Percentiles rank a stretch among this genome's conserved stretches.
phyloP scores from a whole-genome alignment of 108 stramenopile species.

The Chaetoceros muelleri region DNA sequence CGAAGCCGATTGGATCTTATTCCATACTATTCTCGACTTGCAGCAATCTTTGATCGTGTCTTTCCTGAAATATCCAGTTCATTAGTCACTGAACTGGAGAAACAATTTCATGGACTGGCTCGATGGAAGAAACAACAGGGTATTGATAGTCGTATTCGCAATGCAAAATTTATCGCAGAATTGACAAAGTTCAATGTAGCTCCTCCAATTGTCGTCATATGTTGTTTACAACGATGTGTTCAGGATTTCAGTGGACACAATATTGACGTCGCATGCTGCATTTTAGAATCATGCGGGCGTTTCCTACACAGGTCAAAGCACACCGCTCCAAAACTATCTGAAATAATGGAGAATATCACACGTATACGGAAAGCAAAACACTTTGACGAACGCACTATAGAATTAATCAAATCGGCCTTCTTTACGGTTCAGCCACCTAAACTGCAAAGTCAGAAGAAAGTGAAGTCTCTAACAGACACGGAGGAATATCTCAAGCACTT shows the following conservation, averaged over 20 bases:
- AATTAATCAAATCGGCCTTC: slow-evolving; percentile 75
- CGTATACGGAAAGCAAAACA: slow-evolving; percentile 75
- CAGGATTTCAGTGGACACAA: slow-evolving; percentile 81
- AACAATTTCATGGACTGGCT: slow-evolving; percentile 81
- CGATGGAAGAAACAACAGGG: slow-evolving; percentile 76
- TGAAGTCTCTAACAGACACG: slow-evolving; percentile 62
- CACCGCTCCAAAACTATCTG: slow-evolving; percentile 52
- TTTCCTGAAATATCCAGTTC: slow-evolving; percentile 53
- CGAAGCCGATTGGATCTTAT: slow-evolving; percentile 72
- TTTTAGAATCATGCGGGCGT: slow-evolving; percentile 87
- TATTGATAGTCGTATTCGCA: slow-evolving; percentile 70
- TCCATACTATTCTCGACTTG: slow-evolving; percentile 84
- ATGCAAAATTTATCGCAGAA: slow-evolving; percentile 84
- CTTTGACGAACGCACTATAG: slow-evolving; percentile 67
- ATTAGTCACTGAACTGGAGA: slow-evolving; percentile 57
- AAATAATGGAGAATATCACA: slow-evolving; percentile 79
- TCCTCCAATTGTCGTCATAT: slow-evolving; percentile 83
- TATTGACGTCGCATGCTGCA: slow-evolving; percentile 78
- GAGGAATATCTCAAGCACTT: slow-evolving; percentile 79
- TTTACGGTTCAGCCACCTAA: slow-evolving; percentile 71
- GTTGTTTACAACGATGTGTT: slow-evolving; percentile 70
- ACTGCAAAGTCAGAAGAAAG: slow-evolving; percentile 36
- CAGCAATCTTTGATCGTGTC: slow-evolving; percentile 65
- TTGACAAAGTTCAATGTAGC: slow-evolving; percentile 91
- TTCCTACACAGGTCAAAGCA: slow-evolving; percentile 74